Evolutionary conservation across 805 yeast species (phyloP).

Genomic region (Metschnikowia lachancei): DNA sequence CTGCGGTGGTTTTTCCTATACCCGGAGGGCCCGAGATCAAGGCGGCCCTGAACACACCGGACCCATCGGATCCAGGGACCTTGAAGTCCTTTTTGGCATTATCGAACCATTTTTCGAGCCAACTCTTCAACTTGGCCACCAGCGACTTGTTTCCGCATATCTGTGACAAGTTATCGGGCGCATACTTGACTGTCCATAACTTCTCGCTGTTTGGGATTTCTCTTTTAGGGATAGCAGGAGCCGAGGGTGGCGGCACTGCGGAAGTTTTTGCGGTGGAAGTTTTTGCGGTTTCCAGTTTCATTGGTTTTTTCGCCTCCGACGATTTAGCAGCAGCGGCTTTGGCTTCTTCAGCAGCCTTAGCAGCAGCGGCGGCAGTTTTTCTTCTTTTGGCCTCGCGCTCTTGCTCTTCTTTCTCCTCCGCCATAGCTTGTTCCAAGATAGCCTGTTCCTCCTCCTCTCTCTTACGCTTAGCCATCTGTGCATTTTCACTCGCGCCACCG

Average conservation of each 20-base stretch:
- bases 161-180: constrained; percentile 72
- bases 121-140: constrained; percentile 59
- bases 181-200: constrained; percentile 91
- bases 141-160: constrained; percentile 81
- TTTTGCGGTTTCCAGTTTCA: neutral
- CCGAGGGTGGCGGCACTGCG: neutral
- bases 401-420: constrained; percentile 46
- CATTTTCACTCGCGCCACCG: constrained; percentile 84
- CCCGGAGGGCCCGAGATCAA: constrained; percentile 88
- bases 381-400: constrained; percentile 42
- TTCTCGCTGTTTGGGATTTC: constrained; percentile 54
- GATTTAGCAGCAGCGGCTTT: neutral
- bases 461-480: constrained; percentile 68
- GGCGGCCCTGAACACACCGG: constrained; percentile 75
- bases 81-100: constrained; percentile 56
- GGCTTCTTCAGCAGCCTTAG: neutral
- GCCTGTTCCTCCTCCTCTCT: constrained; percentile 63
- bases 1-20: constrained; percentile 80
- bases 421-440: constrained; percentile 43
- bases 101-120: constrained; percentile 78
- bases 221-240: constrained; percentile 21
- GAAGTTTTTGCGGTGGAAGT: neutral
- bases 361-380: constrained; percentile 4
- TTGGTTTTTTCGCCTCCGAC: neutral
- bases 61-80: constrained; percentile 58